Base-by-base conservation (phyloP, 768 basidiomycete species). In the Neoboletus magnificus region DNA sequence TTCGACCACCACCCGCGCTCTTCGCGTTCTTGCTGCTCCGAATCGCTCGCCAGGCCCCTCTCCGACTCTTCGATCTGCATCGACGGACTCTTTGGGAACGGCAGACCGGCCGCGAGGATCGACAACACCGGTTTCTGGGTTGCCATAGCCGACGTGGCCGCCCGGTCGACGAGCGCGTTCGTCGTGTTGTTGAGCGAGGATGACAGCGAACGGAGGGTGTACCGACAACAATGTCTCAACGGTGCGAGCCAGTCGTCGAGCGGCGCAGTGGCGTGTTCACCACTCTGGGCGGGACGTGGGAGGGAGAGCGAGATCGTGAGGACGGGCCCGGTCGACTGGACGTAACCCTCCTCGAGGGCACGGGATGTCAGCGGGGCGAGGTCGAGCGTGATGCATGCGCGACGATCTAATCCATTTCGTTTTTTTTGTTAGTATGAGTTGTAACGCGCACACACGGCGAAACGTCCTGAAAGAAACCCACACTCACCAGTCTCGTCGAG, bases 1-100 rank as follows among this genome's bases (percentile, higher is more conserved):
- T 83, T 61, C 13, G 82, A 76, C 89, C 89, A 91, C 86, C 86
- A 90, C 5, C 81, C 84, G 0, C 88, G 75, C 58, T 89, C 85
- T 63, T 88, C 85, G 25, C 84, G 67, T 59, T 89, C 89, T 48
- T 75, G 73, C 39, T 75, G 72, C 12, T 68, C 62, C 9, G 67
- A 55, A 55, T 71, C 66, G 12, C 52, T 59, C 27, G 52, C 60
- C 23, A 64, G 37, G 13, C 73, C 63, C 4, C 71, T 68, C 16
- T 72, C 70, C 16, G 64, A 59, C 41, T 70, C 75, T 5, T 71
- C 66, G 11, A 85, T 61, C 60, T 84, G 84, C 50, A 82, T 74
- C 1, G 87, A 90, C 12, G 89, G 89, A 61, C 87, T 88, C 69
- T 84, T 88, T 13, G 87, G 87, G 4, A 89, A 61, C 4, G 88